A percentile compares a stretch with the other conserved stretches of the same genome.
Evolutionary conservation across 352 stramenopile genomes (phyloP).

Genomic region (Phytopythium oedochilum): DNA sequence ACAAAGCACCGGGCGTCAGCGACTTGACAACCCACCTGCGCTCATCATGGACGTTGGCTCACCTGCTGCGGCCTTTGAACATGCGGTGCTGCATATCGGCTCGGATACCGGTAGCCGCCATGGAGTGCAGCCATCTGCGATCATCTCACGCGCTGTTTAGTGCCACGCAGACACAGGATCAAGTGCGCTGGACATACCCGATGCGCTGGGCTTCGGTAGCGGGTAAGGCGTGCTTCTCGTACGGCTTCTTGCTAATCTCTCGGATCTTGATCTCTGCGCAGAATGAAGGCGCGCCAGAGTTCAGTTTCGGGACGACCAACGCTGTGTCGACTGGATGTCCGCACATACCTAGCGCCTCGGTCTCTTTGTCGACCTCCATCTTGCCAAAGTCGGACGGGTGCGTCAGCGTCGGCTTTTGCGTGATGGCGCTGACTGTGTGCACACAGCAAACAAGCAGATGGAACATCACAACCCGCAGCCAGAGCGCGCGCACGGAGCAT

Average conservation of each 20-base stretch:
- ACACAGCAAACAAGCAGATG: background rate
- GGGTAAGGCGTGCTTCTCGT: constrained; percentile 56
- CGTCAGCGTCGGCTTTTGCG: constrained; percentile 70
- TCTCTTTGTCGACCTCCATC: constrained; percentile 42
- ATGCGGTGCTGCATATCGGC: constrained; percentile 76
- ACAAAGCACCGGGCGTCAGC: background rate
- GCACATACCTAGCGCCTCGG: constrained; percentile 47
- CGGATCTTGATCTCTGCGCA: constrained; percentile 48
- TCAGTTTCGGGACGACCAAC: background rate
- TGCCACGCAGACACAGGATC: too few species aligned
- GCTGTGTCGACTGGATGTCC: background rate
- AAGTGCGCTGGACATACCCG: constrained; percentile 34
- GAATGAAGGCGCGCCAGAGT: background rate
- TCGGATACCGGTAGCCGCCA: constrained; percentile 58
- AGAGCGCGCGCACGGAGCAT: too few species aligned
- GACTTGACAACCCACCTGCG: background rate
- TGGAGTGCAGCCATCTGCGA: constrained; percentile 69
- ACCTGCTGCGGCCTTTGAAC: constrained; percentile 81
- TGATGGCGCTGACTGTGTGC: constrained; percentile 61
- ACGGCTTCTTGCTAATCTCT: constrained; percentile 56
- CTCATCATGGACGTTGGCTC: background rate
- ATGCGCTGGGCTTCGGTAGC: constrained; percentile 76
- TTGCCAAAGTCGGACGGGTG: constrained; percentile 72
- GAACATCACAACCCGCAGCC: background rate
- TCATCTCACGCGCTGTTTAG: too few species aligned